phyloP scores from a whole-genome alignment of 2,329 filamentous ascomycete species.

The Sclerotinia subarctica region DNA sequence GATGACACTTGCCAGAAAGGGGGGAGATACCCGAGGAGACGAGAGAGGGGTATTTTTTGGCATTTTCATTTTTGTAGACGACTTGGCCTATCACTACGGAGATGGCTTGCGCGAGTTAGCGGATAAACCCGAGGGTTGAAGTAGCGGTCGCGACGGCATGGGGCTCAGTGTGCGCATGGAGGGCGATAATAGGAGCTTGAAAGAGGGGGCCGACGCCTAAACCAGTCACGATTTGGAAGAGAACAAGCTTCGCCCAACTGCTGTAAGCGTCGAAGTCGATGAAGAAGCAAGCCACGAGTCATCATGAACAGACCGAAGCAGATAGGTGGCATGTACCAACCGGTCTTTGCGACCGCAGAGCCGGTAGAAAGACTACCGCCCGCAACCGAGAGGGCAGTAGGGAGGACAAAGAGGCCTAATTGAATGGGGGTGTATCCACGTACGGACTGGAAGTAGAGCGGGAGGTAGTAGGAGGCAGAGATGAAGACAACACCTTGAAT shows the following conservation, averaged over 20 bases:
- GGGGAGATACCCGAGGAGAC: too few relatives aligned
- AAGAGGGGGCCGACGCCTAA: constrained; percentile 52
- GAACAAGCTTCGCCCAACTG: constrained; percentile 43
- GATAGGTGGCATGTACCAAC: constrained; percentile 47
- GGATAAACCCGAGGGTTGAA: constrained; percentile 47
- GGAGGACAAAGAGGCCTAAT: constrained; percentile 71
- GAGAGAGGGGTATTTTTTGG: too few relatives aligned
- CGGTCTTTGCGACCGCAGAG: constrained; percentile 59
- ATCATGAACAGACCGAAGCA: constrained; percentile 44
- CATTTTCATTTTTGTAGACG: constrained; percentile 42
- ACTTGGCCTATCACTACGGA: constrained; percentile 48
- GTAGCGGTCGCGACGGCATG: constrained; percentile 47
- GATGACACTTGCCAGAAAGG: neutral
- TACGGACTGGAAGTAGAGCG: constrained; percentile 77
- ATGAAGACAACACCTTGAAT: constrained; percentile 54
- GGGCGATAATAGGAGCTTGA: constrained; percentile 52
- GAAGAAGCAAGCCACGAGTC: constrained; percentile 44
- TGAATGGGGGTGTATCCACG: constrained; percentile 64
- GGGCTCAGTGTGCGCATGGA: constrained; percentile 49
- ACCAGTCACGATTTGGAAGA: constrained; percentile 49
- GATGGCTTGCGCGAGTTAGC: constrained; percentile 41
- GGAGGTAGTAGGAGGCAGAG: constrained; percentile 44
- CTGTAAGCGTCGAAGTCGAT: constrained; percentile 42
- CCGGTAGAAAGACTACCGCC: constrained; percentile 57
- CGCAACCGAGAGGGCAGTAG: constrained; percentile 63